phyloP scores from a whole-genome alignment of 371 early-diverging fungal species.

The Gilbertella persicaria region DNA sequence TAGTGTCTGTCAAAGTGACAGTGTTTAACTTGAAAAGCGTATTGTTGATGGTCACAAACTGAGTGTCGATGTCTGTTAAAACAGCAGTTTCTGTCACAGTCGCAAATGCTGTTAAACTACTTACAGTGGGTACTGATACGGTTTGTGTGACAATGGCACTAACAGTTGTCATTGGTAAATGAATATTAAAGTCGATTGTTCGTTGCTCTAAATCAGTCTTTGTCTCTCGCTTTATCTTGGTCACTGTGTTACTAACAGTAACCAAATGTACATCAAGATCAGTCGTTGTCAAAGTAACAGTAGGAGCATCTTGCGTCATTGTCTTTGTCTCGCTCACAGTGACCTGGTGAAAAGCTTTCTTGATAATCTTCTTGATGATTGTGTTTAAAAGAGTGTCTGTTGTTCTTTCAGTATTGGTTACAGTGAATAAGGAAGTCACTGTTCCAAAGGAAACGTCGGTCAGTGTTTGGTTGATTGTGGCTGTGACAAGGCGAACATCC shows the following conservation, averaged over 20 bases:
- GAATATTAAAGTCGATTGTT: no score
- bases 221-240: neutral
- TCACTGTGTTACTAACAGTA: neutral
- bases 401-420: neutral
- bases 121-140: no score
- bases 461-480: conserved; percentile 6
- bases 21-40: no score
- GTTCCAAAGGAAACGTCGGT: neutral
- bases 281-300: neutral
- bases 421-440: neutral
- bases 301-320: neutral
- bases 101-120: no score
- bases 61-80: no score
- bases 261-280: neutral
- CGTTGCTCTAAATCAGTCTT: no score
- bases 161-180: no score
- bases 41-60: no score
- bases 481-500: conserved; percentile 8
- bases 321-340: conserved; percentile 5
- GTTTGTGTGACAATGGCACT: no score
- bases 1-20: no score
- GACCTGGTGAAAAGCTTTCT: neutral
- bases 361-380: neutral
- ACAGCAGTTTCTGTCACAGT: no score
- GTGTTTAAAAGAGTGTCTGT: neutral